Evolutionary conservation across 805 yeast genomes (phyloP).

Genomic region (Candida silvatica): DNA sequence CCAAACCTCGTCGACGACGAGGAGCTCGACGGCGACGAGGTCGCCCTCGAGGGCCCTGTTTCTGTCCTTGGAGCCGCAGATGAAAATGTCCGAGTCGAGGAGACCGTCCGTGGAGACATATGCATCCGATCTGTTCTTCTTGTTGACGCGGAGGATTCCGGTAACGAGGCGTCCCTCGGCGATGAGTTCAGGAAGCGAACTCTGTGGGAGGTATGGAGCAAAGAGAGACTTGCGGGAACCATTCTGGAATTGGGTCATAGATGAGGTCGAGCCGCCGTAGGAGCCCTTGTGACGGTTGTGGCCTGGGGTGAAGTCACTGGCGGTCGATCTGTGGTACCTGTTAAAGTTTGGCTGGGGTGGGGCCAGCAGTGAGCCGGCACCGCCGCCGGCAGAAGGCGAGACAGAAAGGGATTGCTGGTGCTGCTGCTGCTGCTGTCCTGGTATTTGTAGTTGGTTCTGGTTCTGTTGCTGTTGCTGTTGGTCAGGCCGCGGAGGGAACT

Average conservation of each 20-base stretch:
- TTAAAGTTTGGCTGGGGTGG: conserved; percentile 50
- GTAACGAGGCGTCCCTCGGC: conserved; percentile 87
- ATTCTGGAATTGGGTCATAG: conserved; percentile 31
- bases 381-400: no score
- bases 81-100: conserved; percentile 92
- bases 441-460: no score
- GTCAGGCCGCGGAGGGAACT: conserved; percentile 50
- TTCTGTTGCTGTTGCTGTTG: no score
- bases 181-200: conserved; percentile 80
- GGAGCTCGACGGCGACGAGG: conserved; percentile 87
- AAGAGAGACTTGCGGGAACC: conserved; percentile 69
- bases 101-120: conserved; percentile 91
- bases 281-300: conserved; percentile 67
- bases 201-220: conserved; percentile 94
- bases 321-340: conserved; percentile 32
- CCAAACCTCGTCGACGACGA: conserved; percentile 98
- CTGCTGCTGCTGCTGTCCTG: neutral
- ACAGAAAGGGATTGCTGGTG: no score
- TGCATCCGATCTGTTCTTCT: conserved; percentile 94
- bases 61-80: conserved; percentile 97
- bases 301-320: conserved; percentile 60
- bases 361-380: conserved; percentile 23
- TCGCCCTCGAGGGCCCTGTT: conserved; percentile 97
- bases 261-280: conserved; percentile 54
- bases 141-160: conserved; percentile 89